Conservation (phyloP, 768 basidiomycete genomes). For the Russula abietina region DNA sequence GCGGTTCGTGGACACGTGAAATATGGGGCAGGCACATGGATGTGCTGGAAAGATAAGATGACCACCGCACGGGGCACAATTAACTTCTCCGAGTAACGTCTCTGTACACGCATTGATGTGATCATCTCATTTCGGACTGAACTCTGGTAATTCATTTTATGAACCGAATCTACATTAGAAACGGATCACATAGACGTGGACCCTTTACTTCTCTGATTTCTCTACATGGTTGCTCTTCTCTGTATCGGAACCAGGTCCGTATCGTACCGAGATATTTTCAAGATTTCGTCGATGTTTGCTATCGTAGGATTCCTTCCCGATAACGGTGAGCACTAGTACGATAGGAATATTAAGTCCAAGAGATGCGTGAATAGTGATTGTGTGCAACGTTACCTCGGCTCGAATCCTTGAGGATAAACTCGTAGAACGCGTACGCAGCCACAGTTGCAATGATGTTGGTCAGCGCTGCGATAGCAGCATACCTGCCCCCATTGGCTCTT, state of each 20-base stretch:
- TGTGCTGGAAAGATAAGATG: neutral
- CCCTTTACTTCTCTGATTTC: neutral
- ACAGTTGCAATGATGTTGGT: conserved; percentile 31
- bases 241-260: neutral
- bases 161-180: neutral
- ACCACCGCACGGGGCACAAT: neutral
- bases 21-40: neutral
- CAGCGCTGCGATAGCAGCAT: conserved; percentile 31
- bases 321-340: conserved; percentile 12
- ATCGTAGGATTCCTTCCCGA: conserved; percentile 5
- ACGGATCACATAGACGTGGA: too few species aligned
- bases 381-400: conserved; percentile 25
- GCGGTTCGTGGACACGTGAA: neutral
- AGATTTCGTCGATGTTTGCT: conserved; percentile 2
- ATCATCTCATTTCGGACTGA: neutral
- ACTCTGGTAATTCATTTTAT: neutral
- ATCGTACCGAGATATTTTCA: neutral
- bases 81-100: neutral
- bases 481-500: conserved; percentile 29
- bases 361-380: neutral
- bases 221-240: conserved; percentile 1
- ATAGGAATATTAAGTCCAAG: conserved; percentile 1
- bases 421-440: conserved; percentile 29
- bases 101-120: neutral
- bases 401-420: conserved; percentile 29